Conservation (phyloP, 2,329 filamentous ascomycete species). For the Falciphora oryzae region DNA sequence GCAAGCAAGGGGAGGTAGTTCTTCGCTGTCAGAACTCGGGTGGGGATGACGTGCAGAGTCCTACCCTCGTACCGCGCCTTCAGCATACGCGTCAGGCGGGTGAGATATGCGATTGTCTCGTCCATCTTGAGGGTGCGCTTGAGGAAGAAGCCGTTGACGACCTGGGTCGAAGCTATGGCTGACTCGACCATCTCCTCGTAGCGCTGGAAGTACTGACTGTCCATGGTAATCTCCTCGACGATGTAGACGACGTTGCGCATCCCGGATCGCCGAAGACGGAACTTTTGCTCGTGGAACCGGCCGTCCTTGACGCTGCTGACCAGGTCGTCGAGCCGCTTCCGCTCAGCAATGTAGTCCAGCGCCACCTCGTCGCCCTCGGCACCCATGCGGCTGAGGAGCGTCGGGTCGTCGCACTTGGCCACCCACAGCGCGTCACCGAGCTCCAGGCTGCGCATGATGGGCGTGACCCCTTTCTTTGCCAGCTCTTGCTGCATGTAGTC, state of each 20-base stretch:
- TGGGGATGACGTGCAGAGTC: conserved; percentile 59
- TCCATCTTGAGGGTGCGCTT: conserved; percentile 72
- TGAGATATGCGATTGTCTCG: conserved; percentile 70
- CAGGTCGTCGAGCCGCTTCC: conserved; percentile 75
- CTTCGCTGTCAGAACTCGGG: conserved; percentile 51
- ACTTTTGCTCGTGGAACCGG: conserved; percentile 80
- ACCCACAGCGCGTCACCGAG: conserved; percentile 77
- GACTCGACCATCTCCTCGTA: conserved; percentile 65
- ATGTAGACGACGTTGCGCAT: conserved; percentile 74
- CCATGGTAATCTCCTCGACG: conserved; percentile 65
- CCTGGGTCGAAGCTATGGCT: conserved; percentile 70
- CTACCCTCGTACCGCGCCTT: conserved; percentile 57
- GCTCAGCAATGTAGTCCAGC: conserved; percentile 74
- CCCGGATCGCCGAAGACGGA: conserved; percentile 65
- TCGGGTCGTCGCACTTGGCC: conserved; percentile 60
- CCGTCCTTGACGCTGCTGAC: conserved; percentile 78
- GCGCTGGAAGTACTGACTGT: conserved; percentile 44
- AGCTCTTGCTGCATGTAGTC: conserved; percentile 74
- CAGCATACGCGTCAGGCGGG: conserved; percentile 64
- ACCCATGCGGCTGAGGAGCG: conserved; percentile 49
- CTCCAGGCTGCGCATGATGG: conserved; percentile 63
- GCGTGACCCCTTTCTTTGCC: conserved; percentile 56
- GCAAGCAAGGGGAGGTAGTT: conserved; percentile 61
- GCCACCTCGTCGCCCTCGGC: conserved; percentile 64
- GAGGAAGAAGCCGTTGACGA: conserved; percentile 73